These are phyloP conservation scores for Agrocybe pediades DNA, from an alignment of 768 basidiomycete species.

Conservation along the genomic window DNA sequence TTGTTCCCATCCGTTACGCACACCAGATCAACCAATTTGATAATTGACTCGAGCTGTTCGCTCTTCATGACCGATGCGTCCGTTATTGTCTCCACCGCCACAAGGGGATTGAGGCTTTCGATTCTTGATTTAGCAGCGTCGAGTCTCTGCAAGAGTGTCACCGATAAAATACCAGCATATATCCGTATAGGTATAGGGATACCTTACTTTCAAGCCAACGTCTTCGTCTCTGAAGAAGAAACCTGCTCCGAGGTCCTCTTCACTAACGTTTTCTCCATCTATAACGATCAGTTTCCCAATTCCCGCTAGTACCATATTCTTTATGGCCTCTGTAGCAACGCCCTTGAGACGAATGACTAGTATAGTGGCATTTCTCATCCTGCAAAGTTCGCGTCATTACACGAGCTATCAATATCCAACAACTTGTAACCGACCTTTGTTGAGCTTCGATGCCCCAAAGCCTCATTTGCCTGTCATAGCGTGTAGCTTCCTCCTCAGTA, in stretches of 20 bases:
- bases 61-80: constrained; percentile 48
- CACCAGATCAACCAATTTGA: constrained; percentile 77
- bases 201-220: constrained; percentile 81
- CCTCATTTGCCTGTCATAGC: constrained; percentile 97
- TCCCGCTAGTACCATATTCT: constrained; percentile 96
- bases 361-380: constrained; percentile 94
- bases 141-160: constrained; percentile 61
- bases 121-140: constrained; percentile 84
- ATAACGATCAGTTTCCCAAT: constrained; percentile 88
- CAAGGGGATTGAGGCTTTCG: constrained; percentile 90
- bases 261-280: constrained; percentile 72
- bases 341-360: constrained; percentile 79
- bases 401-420: not conserved
- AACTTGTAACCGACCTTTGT: constrained; percentile 62
- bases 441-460: constrained; percentile 99
- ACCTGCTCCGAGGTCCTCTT: constrained; percentile 88
- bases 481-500: constrained; percentile 71
- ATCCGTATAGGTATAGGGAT: constrained; percentile 24
- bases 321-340: constrained; percentile 91
- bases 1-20: constrained; percentile 82
- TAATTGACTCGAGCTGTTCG: constrained; percentile 56
- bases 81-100: constrained; percentile 72
- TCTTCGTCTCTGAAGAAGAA: constrained; percentile 96
- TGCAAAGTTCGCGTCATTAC: constrained; percentile 31
- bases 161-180: constrained; percentile 44